Evolutionary conservation across 768 basidiomycete genomes (phyloP), one percentile per base, ranked within the genome.

Genomic region (Tulasnella calospora): DNA sequence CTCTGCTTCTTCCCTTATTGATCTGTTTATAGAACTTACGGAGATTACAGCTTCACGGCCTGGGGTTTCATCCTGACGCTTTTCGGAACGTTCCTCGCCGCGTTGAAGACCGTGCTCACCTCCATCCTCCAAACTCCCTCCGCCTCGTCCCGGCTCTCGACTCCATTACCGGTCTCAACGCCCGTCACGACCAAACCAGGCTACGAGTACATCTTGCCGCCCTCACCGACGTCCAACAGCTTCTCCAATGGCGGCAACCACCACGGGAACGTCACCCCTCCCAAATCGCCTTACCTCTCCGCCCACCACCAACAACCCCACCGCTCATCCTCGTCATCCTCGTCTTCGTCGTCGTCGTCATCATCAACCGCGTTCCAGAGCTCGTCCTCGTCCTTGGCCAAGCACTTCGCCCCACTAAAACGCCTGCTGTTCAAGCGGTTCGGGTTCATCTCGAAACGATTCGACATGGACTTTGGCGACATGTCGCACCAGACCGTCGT

Each of bases 41-140:
- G 96, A 4, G 51, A 51, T n/a, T 99, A 98, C 85, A 92, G 94
- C 82, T 98, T 92, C 84, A 98, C 95, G 0, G 84, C 87, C 2
- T 90, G 89, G 84, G 98, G 98, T 6, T 89, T 99, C 78, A 81
- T 94, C 82, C 88, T 99, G 30, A 98, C 98, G 0, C 88, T 99
- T 19, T 85, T 96, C 23, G 98, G 98, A 67, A 95, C 97, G 0
- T 83, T 97, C 75, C 89, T 99, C 47, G 98, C 98, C 7, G 92
- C 98, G 10, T 85, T 98, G 76, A 99, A 99, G 84, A 98, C 97
- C 0, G 92, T 98, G 69, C 89, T 92, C 80, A 98, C 97, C 15
- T 94, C 96, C 83, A 85, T 93, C 80, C 90, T 92, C 0, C 93
- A 92, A 82, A 86, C 88, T 9, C 74, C 83, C 12, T 78, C 83